Base-by-base conservation (phyloP, 148 eudicot species). In the Chenopodium quinoa region DNA sequence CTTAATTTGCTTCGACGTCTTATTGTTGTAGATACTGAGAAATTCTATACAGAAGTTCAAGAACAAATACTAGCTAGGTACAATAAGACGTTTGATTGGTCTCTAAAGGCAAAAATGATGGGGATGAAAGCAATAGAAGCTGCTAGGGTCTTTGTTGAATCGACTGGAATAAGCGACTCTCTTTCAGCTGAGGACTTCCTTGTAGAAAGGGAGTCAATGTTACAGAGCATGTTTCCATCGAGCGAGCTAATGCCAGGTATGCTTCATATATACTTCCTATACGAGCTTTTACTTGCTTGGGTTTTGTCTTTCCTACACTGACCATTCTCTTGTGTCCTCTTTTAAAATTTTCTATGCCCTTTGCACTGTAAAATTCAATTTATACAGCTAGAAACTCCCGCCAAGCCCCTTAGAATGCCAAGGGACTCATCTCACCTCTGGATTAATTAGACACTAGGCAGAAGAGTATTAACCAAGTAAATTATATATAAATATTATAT, bases 21-120 rank as follows among this genome's bases (percentile, higher is more conserved):
- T 56, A 66, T 82, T 83, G 71, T 25, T 87, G 83, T 90, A 96
- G 98, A 96, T 83, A 96, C 99, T 0, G 99, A 96, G 91, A 90
- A 85, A 78, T 93, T 93, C 77, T 96, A 96, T 72, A 96, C 95
- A 8, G 89, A 93, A 89, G 99, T 96, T 79, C 99, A 96, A 82
- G 97, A 92, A 86, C 86, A 71, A 29, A 89, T 96, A 82, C 91
- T 96, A 20, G 89, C 92, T 66, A 90, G 98, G 86, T 96, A 84
- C 89, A 90, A 91, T 80, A 96, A 93, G 86, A 96, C 94, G 44
- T 96, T 96, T 86, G 98, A 96, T 87, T 93, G 99, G 99, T 88
- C 97, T 81, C 92, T 96, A 56, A 96, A 93, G 91, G 90, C 99
- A 46, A 96, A 90, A 85, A 93, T 96, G 99, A 96, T 96, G 99